A percentile compares a stretch with the other conserved stretches of the same genome.
Evolutionary conservation across 1,284 basidiomycete species (phyloP).

Genomic region (Rhodotorula sp.): DNA sequence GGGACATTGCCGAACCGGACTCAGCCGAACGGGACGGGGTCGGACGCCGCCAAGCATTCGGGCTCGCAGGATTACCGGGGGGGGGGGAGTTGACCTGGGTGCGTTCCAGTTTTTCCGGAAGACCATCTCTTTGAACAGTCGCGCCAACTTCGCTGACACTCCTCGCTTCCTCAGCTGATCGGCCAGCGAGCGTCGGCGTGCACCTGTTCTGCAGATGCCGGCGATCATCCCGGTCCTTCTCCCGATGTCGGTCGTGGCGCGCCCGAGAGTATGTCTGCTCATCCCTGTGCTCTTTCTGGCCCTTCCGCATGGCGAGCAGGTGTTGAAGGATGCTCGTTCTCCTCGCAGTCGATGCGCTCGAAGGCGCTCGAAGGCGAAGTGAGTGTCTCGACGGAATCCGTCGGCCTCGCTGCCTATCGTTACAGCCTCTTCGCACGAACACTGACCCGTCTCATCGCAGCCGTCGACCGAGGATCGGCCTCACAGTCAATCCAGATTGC

Average conservation of each 20-base stretch:
- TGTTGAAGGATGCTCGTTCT: too few relatives aligned
- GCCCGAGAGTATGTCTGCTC: conserved; percentile 51
- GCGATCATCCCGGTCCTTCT: conserved; percentile 50
- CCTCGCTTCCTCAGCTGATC: conserved; percentile 26
- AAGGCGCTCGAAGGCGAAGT: conserved; percentile 20
- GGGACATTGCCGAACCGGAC: conserved; percentile 72
- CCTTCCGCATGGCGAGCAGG: not conserved
- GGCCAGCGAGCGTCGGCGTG: conserved; percentile 53
- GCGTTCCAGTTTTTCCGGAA: not conserved
- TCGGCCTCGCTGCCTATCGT: too few relatives aligned
- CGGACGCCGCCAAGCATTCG: conserved; percentile 37
- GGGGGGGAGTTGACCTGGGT: conserved; percentile 48
- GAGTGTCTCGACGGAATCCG: not conserved
- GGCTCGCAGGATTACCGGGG: conserved; percentile 41
- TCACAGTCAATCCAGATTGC: conserved; percentile 54
- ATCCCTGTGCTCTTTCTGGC: not conserved
- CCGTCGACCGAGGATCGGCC: conserved; percentile 47
- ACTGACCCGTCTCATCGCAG: conserved; percentile 5
- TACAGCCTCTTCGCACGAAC: too few relatives aligned
- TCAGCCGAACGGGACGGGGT: conserved; percentile 41
- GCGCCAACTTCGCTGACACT: not conserved
- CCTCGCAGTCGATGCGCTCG: conserved; percentile 27
- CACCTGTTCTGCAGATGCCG: conserved; percentile 48
- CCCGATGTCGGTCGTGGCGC: conserved; percentile 51
- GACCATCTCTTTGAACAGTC: too few relatives aligned